Evolutionary conservation across 495 filamentous ascomycete species (phyloP).

Genomic region (Penicillium samsonianum): DNA sequence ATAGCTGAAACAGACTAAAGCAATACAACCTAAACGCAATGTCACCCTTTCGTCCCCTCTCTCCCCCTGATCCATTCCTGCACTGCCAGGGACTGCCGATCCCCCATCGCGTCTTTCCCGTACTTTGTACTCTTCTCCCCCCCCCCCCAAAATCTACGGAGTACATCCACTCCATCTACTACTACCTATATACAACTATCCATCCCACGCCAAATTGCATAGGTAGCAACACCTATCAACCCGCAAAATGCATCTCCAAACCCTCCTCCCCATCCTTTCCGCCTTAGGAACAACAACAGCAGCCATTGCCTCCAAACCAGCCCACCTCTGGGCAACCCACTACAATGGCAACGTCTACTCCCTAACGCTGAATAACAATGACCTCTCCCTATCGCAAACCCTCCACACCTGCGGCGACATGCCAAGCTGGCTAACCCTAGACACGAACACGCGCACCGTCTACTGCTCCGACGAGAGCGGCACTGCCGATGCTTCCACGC

Average conservation of each 20-base stretch:
- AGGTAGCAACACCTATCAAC: neutral
- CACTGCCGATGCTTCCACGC: conserved; percentile 22
- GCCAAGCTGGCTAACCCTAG: conserved; percentile 62
- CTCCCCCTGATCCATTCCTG: neutral
- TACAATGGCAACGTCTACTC: conserved; percentile 61
- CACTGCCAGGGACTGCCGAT: neutral
- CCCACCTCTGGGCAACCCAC: conserved; percentile 57
- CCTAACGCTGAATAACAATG: conserved; percentile 43
- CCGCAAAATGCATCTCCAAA: conserved; percentile 5
- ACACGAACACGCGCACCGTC: conserved; percentile 50
- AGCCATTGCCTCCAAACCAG: conserved; percentile 1
- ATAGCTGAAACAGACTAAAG: neutral
- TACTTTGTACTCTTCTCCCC: too few relatives aligned
- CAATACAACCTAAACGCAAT: neutral
- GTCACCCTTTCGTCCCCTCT: neutral
- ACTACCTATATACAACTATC: neutral
- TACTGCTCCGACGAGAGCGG: conserved; percentile 69
- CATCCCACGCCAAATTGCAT: neutral
- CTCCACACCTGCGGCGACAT: conserved; percentile 50
- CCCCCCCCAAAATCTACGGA: too few relatives aligned
- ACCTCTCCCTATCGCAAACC: conserved; percentile 42
- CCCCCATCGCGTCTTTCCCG: neutral
- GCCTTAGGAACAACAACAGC: conserved; percentile 1
- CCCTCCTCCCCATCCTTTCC: conserved; percentile 5
- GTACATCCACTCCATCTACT: neutral